Base-by-base conservation (phyloP, 495 filamentous ascomycete genomes). In the Penicillium dipodomyicola region DNA sequence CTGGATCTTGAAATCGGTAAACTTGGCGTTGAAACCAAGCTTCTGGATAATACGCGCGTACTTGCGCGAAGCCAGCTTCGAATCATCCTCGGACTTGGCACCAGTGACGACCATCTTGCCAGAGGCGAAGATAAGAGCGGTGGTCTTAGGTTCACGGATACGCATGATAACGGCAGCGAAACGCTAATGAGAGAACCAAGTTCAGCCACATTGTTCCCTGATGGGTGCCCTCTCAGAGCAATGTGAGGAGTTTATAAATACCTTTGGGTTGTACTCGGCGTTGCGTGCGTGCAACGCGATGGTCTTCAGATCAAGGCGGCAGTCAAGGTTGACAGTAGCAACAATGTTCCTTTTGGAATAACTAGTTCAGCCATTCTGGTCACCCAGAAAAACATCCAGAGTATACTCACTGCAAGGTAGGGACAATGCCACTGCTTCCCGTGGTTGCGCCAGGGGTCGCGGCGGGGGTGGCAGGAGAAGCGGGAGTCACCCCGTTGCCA, bases 71-170 rank as follows among this genome's bases (percentile, higher is more conserved):
- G 94, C 94, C 67, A 98, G 84, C 74, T 96, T 95, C 45, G 91
- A 96, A 67, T 97, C 95, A 69, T 97, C 94, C 67, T 98, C 94
- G 1, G 92, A 96, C 78, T 98, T 98, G 52, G 95, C 94, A 76
- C 94, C 94, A 33, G 94, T 98, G 32, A 98, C 94, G 42, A 98
- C 94, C 94, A 98, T 98, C 86, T 98, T 98, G 77, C 94, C 94
- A 0, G 89, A 93, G 17, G 94, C 94, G 69, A 98, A 98, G 81
- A 98, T 97, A 40, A 98, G 77, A 1, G 94, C 94, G 10, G 94
- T 98, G 2, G 94, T 98, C 81, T 98, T 98, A 23, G 94, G 94
- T 63, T 98, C 94, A 65, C 94, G 95, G 67, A 98, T 98, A 77
- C 94, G 91, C 95, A 98, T 98, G 79, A 98, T 97, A 55, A 98